Percentiles rank a stretch among this genome's conserved stretches.
These are phyloP conservation scores for Ceratopteris richardii DNA, from an alignment of 75 land plant genomes.

Conservation along the genomic window DNA sequence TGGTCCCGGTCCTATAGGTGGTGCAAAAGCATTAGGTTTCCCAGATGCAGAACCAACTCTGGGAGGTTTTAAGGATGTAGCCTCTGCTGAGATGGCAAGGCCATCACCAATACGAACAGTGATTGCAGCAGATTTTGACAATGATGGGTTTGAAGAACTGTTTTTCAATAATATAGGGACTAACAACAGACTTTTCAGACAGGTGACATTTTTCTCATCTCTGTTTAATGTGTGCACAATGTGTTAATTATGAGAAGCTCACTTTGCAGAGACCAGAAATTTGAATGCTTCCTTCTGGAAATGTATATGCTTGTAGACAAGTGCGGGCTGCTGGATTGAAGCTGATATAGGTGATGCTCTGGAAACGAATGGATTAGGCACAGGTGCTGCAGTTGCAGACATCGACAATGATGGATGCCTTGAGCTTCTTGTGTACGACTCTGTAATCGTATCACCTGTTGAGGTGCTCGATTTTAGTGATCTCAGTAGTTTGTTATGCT, in stretches of 20 bases:
- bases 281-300: too few species aligned
- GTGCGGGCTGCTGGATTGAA: conserved; percentile 27
- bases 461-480: neutral
- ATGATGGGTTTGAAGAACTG: conserved; percentile 27
- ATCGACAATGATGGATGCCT: conserved; percentile 28
- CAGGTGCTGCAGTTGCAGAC: conserved; percentile 31
- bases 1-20: conserved; percentile 30
- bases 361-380: conserved; percentile 24
- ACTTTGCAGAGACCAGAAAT: too few species aligned
- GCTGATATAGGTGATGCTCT: conserved; percentile 25
- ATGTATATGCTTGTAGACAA: conserved; percentile 3
- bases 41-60: conserved; percentile 5
- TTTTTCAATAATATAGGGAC: conserved; percentile 26
- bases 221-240: neutral
- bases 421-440: conserved; percentile 21
- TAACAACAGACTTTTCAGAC: conserved; percentile 22
- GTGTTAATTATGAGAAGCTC: neutral
- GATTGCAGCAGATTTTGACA: conserved; percentile 32
- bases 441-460: neutral
- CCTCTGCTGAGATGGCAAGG: conserved; percentile 19
- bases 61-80: conserved; percentile 25
- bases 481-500: neutral
- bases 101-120: conserved; percentile 25
- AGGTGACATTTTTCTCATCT: conserved; percentile 6
- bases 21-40: conserved; percentile 23